Conservation (phyloP, 2,329 filamentous ascomycete genomes). For the Epichloe brachyelytri region DNA sequence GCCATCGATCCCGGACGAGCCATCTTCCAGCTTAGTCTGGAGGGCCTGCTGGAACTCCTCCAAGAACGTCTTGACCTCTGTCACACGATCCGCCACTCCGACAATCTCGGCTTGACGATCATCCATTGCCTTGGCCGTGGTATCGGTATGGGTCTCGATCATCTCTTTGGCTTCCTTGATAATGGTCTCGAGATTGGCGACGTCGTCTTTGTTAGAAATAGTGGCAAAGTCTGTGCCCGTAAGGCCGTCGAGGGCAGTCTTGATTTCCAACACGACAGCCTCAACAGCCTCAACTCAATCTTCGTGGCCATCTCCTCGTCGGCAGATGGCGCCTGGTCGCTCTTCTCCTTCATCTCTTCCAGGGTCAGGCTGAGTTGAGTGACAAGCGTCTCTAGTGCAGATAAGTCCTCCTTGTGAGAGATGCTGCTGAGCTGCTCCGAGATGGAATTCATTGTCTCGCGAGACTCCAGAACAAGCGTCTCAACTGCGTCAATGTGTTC, state of each 20-base stretch:
- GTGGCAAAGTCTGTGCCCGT: conserved; percentile 56
- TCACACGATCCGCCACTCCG: conserved; percentile 63
- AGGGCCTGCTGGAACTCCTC: conserved; percentile 68
- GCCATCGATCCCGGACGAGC: conserved; percentile 57
- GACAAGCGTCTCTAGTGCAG: conserved; percentile 62
- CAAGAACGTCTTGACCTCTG: conserved; percentile 64
- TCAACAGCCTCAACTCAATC: conserved; percentile 67
- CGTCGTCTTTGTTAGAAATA: conserved; percentile 63
- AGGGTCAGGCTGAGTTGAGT: conserved; percentile 63
- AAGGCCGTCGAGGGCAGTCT: conserved; percentile 62
- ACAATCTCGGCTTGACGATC: conserved; percentile 75
- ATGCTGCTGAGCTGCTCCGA: conserved; percentile 54
- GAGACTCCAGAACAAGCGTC: conserved; percentile 54
- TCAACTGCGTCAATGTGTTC: conserved; percentile 57
- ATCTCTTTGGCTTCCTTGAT: conserved; percentile 61
- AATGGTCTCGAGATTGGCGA: conserved; percentile 49
- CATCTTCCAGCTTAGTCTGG: conserved; percentile 63
- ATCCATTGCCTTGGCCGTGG: conserved; percentile 67
- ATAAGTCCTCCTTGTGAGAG: conserved; percentile 67
- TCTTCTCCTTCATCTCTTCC: conserved; percentile 56
- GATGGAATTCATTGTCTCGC: conserved; percentile 56
- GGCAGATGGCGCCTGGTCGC: conserved; percentile 36
- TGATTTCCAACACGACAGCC: conserved; percentile 73
- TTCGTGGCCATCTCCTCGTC: conserved; percentile 60
- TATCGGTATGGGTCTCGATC: conserved; percentile 53